These are phyloP conservation scores for Wallacemonas sp. DNA, from an alignment of 208 protist species.

Conservation along the genomic window DNA sequence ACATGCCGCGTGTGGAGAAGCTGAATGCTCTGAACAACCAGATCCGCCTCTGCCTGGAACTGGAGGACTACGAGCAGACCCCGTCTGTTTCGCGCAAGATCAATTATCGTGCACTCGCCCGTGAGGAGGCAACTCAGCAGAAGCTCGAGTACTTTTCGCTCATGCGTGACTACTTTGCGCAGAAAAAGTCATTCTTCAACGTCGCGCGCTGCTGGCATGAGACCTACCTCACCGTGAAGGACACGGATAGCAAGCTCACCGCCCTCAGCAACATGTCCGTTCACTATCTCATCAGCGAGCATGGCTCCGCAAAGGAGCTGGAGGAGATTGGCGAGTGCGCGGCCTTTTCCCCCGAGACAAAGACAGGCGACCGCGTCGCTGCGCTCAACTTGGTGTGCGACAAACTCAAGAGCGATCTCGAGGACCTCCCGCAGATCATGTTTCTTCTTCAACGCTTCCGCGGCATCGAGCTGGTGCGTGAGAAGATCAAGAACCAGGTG, in stretches of 20 bases:
- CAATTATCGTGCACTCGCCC: conserved; percentile 76
- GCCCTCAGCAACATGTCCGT: conserved; percentile 81
- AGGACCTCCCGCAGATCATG: conserved; percentile 71
- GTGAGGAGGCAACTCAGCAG: conserved; percentile 66
- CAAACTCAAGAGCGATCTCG: conserved; percentile 60
- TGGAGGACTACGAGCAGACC: conserved; percentile 94
- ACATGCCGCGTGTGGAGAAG: conserved; percentile 96
- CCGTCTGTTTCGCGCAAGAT: conserved; percentile 95
- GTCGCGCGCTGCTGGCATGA: conserved; percentile 93
- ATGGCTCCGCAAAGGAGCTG: conserved; percentile 76
- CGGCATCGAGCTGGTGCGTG: conserved; percentile 86
- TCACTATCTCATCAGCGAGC: conserved; percentile 82
- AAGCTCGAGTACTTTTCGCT: conserved; percentile 88
- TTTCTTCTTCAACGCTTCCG: conserved; percentile 81
- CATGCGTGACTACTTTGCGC: conserved; percentile 87
- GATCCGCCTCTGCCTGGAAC: conserved; percentile 93
- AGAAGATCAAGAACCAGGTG: conserved; percentile 54
- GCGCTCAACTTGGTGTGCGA: conserved; percentile 55
- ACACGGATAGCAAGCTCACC: conserved; percentile 65
- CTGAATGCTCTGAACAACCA: conserved; percentile 95
- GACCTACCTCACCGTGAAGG: conserved; percentile 90
- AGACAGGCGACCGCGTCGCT: conserved; percentile 49
- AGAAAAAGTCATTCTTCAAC: conserved; percentile 90
- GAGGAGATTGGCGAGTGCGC: conserved; percentile 81
- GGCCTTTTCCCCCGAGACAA: conserved; percentile 69